Evolutionary conservation across 129 eudicot species (phyloP).

Genomic region (Erigeron canadensis): DNA sequence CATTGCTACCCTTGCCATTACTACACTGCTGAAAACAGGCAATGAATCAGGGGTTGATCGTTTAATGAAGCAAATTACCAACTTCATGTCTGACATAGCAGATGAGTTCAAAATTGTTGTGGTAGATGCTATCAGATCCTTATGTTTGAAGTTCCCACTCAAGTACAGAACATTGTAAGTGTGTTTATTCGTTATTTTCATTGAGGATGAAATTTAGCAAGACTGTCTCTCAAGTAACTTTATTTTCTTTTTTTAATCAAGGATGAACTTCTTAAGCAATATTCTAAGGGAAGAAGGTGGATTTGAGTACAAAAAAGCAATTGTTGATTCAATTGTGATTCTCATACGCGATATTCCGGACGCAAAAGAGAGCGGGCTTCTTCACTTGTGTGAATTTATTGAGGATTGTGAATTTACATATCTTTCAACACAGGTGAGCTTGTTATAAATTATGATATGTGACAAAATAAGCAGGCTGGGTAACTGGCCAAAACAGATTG

Average conservation of each 20-base stretch:
- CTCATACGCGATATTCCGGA: slow-evolving; percentile 92
- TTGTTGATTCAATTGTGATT: slow-evolving; percentile 91
- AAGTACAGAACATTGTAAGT: slow-evolving; percentile 94
- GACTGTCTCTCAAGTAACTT: slow-evolving; percentile 4
- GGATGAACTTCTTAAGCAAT: slow-evolving; percentile 95
- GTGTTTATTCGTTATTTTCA: background rate
- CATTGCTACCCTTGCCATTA: slow-evolving; percentile 96
- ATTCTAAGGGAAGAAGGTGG: slow-evolving; percentile 98
- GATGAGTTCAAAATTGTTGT: slow-evolving; percentile 98
- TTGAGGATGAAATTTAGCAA: background rate
- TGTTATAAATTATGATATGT: background rate
- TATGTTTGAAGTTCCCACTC: slow-evolving; percentile 93
- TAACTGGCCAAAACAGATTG: background rate
- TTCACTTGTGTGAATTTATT: slow-evolving; percentile 96
- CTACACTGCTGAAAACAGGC: slow-evolving; percentile 94
- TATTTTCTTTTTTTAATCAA: slow-evolving; percentile 20
- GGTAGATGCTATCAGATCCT: slow-evolving; percentile 92
- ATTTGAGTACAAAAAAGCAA: slow-evolving; percentile 95
- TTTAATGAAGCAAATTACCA: slow-evolving; percentile 93
- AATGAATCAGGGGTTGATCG: slow-evolving; percentile 98
- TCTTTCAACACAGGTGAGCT: slow-evolving; percentile 86
- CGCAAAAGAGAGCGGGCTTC: slow-evolving; percentile 95
- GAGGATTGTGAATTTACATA: slow-evolving; percentile 99
- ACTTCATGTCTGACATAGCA: slow-evolving; percentile 97
- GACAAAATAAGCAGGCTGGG: background rate